A percentile compares a stretch with the other conserved stretches of the same genome.
Conservation (phyloP, 2,329 filamentous ascomycete genomes). For the Epichloe elymi region DNA sequence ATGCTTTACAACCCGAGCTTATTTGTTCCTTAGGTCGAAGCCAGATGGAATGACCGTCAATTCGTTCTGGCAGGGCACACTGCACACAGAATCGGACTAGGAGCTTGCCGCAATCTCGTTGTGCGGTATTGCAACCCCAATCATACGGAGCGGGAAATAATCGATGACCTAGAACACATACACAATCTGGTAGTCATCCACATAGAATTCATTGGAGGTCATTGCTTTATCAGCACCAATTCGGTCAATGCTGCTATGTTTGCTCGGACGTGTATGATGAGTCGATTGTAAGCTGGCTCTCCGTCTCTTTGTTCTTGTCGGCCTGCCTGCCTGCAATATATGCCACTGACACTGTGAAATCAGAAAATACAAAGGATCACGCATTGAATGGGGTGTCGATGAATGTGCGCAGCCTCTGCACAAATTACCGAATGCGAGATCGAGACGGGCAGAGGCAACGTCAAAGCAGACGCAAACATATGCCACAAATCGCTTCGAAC, state of each 20-base stretch:
- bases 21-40: conserved; percentile 39
- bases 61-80: conserved; percentile 52
- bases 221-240: conserved; percentile 61
- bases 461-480: conserved; percentile 13
- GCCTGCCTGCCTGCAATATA: neutral
- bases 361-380: conserved; percentile 51
- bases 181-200: conserved; percentile 62
- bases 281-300: conserved; percentile 30
- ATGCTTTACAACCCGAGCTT: neutral
- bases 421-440: conserved; percentile 5
- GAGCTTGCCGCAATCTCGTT: conserved; percentile 62
- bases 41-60: conserved; percentile 59
- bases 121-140: conserved; percentile 44
- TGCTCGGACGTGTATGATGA: conserved; percentile 68
- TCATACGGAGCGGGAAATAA: conserved; percentile 51
- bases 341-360: conserved; percentile 1
- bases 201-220: conserved; percentile 42
- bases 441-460: neutral
- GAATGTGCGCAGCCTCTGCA: conserved; percentile 54
- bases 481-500: conserved; percentile 46
- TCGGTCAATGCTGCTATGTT: conserved; percentile 64
- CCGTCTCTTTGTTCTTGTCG: neutral
- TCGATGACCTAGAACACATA: conserved; percentile 69
- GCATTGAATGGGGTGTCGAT: conserved; percentile 58
- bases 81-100: conserved; percentile 46